Evolutionary conservation across 495 filamentous ascomycete species (phyloP), one percentile per base, ranked within the genome.

Genomic region (Halenospora varia): DNA sequence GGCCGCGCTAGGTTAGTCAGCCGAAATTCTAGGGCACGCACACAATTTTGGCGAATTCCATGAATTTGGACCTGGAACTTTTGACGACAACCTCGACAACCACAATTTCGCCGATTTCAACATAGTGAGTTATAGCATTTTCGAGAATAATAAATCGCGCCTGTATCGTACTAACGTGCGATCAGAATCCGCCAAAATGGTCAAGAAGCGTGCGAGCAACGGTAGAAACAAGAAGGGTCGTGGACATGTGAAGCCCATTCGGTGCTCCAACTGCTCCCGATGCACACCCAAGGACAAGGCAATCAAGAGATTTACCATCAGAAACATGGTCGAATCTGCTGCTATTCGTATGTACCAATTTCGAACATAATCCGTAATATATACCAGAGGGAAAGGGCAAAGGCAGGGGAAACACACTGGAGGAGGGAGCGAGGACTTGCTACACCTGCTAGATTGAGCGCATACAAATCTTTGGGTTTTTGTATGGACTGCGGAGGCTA

Each of bases 281-380:
- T 99, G 94, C 88, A 94, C 89, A 41, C 94, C 94, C 72, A 99
- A 99, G 87, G 94, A 99, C 74, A 99, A 99, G 87, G 95, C 94
- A 68, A 97, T 99, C 83, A 99, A 99, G 92, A 85, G 94, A 78
- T 99, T 99, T 84, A 99, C 94, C 75, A 97, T 99, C 86, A 87
- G 94, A 76, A 98, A 98, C 86, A 98, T 98, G 95, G 94, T 99
- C 64, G 94, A 99, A 81, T 96, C 91, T 61, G 94, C 94, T 66
- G 94, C 94, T 73, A 97, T 99, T 77, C 94, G 95, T 98, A 92
- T 75, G 92, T 92, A 69, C n/a, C n/a, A n/a, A n/a, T n/a, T n/a
- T n/a, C n/a, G n/a, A n/a, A n/a, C n/a, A n/a, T n/a, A n/a, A n/a
- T n/a, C n/a, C n/a, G n/a, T n/a, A n/a, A n/a, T n/a, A n/a, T n/a